phyloP scores from a whole-genome alignment of 2,329 filamentous ascomycete genomes.

The Epichloe coenophiala region DNA sequence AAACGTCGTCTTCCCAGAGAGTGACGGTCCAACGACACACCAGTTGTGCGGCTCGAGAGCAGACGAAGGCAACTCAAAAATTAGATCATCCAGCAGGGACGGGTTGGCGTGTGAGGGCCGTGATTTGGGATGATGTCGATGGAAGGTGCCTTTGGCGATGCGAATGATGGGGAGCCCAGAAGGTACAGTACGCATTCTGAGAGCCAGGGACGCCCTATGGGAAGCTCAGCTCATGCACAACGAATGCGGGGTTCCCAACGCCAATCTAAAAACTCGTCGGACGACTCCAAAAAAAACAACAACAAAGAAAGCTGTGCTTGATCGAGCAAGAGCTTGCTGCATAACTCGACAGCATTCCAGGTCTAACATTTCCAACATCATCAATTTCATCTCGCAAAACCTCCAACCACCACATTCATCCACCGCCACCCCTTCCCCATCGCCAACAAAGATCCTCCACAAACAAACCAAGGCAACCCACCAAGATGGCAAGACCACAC shows the following conservation, averaged over 20 bases:
- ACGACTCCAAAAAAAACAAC: too few species aligned
- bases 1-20: slow-evolving; percentile 69
- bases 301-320: too few species aligned
- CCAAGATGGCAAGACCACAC: slow-evolving; percentile 36
- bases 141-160: slow-evolving; percentile 73
- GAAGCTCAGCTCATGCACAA: too few species aligned
- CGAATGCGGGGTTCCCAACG: too few species aligned
- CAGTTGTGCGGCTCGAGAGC: slow-evolving; percentile 48
- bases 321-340: too few species aligned
- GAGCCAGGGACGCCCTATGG: too few species aligned
- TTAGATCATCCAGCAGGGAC: slow-evolving; percentile 58
- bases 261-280: too few species aligned
- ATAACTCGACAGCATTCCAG: too few species aligned
- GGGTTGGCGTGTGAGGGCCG: slow-evolving; percentile 43
- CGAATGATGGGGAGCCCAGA: slow-evolving; percentile 47
- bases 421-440: background rate
- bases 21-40: slow-evolving; percentile 71
- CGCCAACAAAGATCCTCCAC: background rate
- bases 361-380: background rate
- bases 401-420: slow-evolving; percentile 2
- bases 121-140: slow-evolving; percentile 55
- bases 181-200: slow-evolving; percentile 3
- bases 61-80: slow-evolving; percentile 53
- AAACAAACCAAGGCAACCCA: background rate
- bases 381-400: background rate